A percentile compares a stretch with the other conserved stretches of the same genome.
These are phyloP conservation scores for Fusarium tanahbumbuense DNA, from an alignment of 2,329 filamentous ascomycete species.

Conservation along the genomic window DNA sequence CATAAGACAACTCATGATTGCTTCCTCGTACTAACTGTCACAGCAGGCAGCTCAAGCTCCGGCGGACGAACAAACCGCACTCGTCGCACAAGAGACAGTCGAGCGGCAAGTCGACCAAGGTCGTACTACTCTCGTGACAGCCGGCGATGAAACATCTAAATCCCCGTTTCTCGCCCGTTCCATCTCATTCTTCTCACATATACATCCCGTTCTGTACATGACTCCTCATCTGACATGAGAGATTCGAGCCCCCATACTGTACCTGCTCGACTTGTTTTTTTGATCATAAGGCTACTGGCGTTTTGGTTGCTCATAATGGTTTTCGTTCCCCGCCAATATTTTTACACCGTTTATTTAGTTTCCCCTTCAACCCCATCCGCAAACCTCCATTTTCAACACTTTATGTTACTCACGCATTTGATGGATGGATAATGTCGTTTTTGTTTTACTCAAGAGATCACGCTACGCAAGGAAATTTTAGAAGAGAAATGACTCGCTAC, in stretches of 20 bases:
- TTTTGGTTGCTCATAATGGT: constrained; percentile 43
- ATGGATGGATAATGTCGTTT: constrained; percentile 28
- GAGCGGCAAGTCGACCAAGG: constrained; percentile 38
- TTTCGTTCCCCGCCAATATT: constrained; percentile 9
- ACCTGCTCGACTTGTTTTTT: constrained; percentile 37
- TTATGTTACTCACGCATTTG: constrained; percentile 31
- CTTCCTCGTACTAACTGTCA: constrained; percentile 35
- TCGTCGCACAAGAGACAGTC: constrained; percentile 49
- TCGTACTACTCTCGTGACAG: constrained; percentile 50
- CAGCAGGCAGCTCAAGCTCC: constrained; percentile 60
- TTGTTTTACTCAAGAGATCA: constrained; percentile 36
- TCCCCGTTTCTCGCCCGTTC: constrained; percentile 8
- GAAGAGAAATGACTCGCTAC: constrained; percentile 36
- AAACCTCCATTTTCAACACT: constrained; percentile 9
- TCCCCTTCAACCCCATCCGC: not conserved
- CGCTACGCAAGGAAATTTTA: constrained; percentile 36
- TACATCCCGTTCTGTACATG: constrained; percentile 42
- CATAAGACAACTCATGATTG: not conserved
- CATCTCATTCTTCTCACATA: constrained; percentile 21
- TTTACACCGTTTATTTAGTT: constrained; percentile 3
- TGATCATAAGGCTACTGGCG: constrained; percentile 42
- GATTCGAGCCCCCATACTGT: constrained; percentile 33
- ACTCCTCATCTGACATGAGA: constrained; percentile 36
- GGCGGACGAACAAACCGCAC: constrained; percentile 56
- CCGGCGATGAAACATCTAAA: constrained; percentile 30